Percentiles rank a stretch among this genome's conserved stretches.
Evolutionary conservation across 2,329 filamentous ascomycete genomes (phyloP).

Genomic region (Trichoderma afroharzianum): DNA sequence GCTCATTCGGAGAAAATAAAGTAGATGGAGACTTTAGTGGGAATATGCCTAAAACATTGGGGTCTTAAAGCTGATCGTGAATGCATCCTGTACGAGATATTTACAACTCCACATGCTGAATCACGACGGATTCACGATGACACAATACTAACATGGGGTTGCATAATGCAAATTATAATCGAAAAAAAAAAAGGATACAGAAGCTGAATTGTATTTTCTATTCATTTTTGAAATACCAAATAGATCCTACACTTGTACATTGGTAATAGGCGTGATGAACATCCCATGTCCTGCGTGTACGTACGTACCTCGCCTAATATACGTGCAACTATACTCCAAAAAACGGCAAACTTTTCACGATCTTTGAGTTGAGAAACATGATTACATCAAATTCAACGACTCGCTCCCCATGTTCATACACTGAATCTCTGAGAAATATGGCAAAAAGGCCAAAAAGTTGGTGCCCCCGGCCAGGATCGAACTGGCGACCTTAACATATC

Average conservation of each 20-base stretch:
- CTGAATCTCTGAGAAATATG: not conserved
- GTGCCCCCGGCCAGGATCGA: conserved; percentile 17
- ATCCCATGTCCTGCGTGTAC: no score
- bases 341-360: no score
- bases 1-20: not conserved
- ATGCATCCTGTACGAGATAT: not conserved
- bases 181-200: not conserved
- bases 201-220: not conserved
- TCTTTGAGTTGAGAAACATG: no score
- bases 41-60: not conserved
- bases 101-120: not conserved
- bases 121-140: no score
- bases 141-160: not conserved
- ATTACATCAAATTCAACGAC: no score
- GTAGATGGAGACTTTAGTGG: not conserved
- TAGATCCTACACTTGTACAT: not conserved
- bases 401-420: not conserved
- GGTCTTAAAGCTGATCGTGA: not conserved
- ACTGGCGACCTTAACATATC: conserved; percentile 18
- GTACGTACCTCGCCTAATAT: no score
- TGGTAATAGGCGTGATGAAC: no score
- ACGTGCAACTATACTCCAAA: no score
- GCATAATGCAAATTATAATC: not conserved
- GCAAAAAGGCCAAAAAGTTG: not conserved
- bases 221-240: not conserved